phyloP scores from a whole-genome alignment of 2,329 filamentous ascomycete genomes.

The Colletotrichum cuscutae region DNA sequence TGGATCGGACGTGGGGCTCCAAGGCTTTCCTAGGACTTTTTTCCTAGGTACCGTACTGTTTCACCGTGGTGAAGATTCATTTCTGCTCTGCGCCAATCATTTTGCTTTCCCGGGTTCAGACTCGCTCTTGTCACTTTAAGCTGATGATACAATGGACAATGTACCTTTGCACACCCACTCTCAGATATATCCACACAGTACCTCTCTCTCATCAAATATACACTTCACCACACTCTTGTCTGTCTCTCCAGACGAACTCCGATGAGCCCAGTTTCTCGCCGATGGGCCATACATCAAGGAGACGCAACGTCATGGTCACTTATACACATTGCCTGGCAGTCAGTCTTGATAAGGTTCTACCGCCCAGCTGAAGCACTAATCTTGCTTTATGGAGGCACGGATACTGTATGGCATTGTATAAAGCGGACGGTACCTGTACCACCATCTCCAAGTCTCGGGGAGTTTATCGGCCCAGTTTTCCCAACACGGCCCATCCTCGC shows the following conservation, averaged over 20 bases:
- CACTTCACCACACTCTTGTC: background rate
- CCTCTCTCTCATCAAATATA: background rate
- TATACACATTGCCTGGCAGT: background rate
- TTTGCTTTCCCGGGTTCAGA: background rate
- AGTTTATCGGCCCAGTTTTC: slow-evolving; percentile 20
- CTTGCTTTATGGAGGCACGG: background rate
- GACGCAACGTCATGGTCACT: background rate
- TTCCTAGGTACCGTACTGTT: background rate
- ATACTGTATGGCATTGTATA: background rate
- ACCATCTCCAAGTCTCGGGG: slow-evolving; percentile 6
- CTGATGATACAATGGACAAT: background rate
- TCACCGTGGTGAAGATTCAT: slow-evolving; percentile 31
- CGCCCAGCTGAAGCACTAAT: too few species aligned
- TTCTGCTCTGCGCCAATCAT: slow-evolving; percentile 25
- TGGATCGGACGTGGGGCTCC: slow-evolving; percentile 27
- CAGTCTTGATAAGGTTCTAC: too few species aligned
- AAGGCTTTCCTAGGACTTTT: slow-evolving; percentile 34
- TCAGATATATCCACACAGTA: background rate
- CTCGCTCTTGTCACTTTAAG: background rate
- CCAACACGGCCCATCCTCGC: slow-evolving; percentile 9
- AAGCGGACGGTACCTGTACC: background rate
- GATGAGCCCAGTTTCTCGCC: background rate
- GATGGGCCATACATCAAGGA: too few species aligned
- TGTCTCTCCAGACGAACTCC: background rate
- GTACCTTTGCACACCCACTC: background rate